phyloP scores from a whole-genome alignment of 768 basidiomycete species.

The Amylocystis lapponica region DNA sequence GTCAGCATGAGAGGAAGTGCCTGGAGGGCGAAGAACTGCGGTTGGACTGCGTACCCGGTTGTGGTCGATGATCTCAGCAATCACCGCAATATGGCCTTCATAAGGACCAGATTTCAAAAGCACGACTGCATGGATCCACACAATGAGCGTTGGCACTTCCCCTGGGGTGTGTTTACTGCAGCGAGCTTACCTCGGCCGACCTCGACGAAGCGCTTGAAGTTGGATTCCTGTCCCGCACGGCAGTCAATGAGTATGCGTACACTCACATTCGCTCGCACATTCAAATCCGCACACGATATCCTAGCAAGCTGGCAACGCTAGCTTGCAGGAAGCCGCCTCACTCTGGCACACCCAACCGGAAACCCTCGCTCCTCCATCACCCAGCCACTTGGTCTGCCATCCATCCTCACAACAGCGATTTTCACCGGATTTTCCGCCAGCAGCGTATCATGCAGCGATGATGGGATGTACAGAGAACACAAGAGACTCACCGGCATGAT shows the following conservation, averaged over 20 bases:
- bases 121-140: conserved; percentile 53
- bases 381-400: conserved; percentile 14
- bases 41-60: conserved; percentile 67
- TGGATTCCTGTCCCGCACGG: conserved; percentile 42
- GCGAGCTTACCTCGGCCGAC: conserved; percentile 84
- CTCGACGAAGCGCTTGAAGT: conserved; percentile 97
- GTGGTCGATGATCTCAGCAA: conserved; percentile 98
- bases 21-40: not conserved
- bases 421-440: not conserved
- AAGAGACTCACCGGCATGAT: conserved; percentile 23
- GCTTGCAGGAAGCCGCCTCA: not conserved
- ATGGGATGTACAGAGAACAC: conserved; percentile 7
- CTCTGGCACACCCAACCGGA: not conserved
- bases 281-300: not conserved
- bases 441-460: conserved; percentile 4
- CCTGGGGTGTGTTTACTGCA: not conserved
- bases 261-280: not conserved
- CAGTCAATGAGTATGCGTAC: not conserved
- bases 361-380: conserved; percentile 11
- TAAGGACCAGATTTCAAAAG: conserved; percentile 87
- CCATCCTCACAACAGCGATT: conserved; percentile 11
- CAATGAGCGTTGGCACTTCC: conserved; percentile 1
- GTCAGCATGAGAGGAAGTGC: not conserved
- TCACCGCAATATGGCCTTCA: conserved; percentile 87
- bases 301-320: not conserved